These are phyloP conservation scores for Paramecium tetraurelia DNA, from an alignment of 73 alveolate species.

Conservation along the genomic window DNA sequence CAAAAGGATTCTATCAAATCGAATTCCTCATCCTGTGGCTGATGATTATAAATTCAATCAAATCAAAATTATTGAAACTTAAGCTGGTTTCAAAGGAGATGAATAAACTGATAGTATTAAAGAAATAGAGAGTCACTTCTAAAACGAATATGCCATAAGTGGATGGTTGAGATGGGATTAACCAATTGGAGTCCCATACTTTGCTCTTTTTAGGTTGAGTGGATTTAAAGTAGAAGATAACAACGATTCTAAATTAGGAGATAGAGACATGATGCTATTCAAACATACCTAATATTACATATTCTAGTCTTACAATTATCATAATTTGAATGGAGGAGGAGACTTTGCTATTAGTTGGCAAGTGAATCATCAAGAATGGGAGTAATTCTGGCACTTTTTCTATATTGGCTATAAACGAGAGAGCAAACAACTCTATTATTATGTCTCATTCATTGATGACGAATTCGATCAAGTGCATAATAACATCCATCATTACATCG, in stretches of 20 bases:
- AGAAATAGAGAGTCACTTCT: neutral
- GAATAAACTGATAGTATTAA: neutral
- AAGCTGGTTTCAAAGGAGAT: neutral
- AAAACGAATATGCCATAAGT: neutral
- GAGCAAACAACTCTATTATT: neutral
- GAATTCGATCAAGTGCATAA: neutral
- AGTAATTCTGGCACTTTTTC: neutral
- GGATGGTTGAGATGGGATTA: constrained; percentile 50
- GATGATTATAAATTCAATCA: neutral
- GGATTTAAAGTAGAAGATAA: neutral
- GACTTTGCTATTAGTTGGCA: neutral
- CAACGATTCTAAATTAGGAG: constrained; percentile 3
- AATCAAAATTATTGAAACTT: neutral
- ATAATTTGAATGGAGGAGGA: constrained; percentile 20
- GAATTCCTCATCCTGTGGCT: neutral
- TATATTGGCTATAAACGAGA: neutral
- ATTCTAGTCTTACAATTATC: neutral
- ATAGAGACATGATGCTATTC: neutral
- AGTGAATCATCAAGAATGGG: neutral
- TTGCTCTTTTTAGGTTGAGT: neutral
- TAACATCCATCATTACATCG: neutral
- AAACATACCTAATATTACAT: neutral
- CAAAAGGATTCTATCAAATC: neutral
- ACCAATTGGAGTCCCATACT: neutral
- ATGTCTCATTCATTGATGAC: constrained; percentile 27